These are phyloP conservation scores for Candida verbasci DNA, from an alignment of 805 yeast genomes.

Conservation along the genomic window DNA sequence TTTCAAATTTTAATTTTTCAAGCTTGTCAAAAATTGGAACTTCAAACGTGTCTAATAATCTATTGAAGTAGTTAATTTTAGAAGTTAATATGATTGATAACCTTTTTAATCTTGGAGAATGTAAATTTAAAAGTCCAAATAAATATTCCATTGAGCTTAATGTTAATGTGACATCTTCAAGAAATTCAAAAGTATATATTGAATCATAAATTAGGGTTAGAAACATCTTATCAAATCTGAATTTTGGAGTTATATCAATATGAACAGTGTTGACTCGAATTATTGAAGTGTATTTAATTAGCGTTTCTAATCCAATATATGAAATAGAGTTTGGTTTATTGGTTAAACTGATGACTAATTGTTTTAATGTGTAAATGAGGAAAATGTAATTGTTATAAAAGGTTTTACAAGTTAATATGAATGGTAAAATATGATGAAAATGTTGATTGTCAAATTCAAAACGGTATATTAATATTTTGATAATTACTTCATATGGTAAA, in stretches of 20 bases:
- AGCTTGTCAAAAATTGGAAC: neutral
- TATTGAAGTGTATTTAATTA: neutral
- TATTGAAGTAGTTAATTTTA: neutral
- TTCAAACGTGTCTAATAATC: neutral
- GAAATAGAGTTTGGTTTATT: neutral
- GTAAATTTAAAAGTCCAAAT: neutral
- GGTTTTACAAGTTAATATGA: slow-evolving; percentile 2
- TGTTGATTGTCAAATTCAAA: neutral
- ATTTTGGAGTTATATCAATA: slow-evolving; percentile 1
- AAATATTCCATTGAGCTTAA: slow-evolving; percentile 1
- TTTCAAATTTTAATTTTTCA: neutral
- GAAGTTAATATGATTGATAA: neutral
- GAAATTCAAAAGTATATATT: neutral
- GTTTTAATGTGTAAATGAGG: slow-evolving; percentile 2
- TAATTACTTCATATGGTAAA: slow-evolving; percentile 1
- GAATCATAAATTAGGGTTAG: neutral
- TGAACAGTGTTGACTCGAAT: neutral
- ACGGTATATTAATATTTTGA: neutral
- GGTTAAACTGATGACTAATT: neutral
- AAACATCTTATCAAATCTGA: neutral
- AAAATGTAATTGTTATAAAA: neutral
- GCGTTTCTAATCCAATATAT: neutral
- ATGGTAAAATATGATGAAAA: neutral
- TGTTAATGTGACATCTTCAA: neutral
- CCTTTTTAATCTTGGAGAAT: neutral